Conservation (phyloP, 768 basidiomycete species). For the Gelatoporia subvermispora region DNA sequence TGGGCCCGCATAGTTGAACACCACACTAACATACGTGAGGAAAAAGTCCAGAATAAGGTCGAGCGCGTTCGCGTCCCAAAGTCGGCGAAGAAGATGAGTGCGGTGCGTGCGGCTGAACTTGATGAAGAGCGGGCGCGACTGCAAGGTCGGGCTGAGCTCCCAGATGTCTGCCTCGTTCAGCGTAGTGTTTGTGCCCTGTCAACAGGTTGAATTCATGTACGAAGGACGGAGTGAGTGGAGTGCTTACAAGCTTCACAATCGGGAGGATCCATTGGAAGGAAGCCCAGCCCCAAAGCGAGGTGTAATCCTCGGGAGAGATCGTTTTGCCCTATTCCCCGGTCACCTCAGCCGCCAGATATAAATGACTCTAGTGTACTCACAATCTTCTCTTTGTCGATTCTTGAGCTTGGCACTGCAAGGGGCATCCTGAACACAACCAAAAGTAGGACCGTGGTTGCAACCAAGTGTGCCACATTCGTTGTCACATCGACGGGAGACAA, state of each 20-base stretch:
- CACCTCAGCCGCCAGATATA: not conserved
- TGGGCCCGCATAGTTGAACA: constrained; percentile 76
- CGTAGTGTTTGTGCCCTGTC: constrained; percentile 41
- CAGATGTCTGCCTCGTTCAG: constrained; percentile 71
- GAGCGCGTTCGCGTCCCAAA: constrained; percentile 41
- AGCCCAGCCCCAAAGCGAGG: constrained; percentile 64
- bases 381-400: constrained; percentile 51
- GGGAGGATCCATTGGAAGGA: constrained; percentile 72
- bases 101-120: constrained; percentile 34
- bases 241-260: constrained; percentile 44
- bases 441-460: constrained; percentile 39
- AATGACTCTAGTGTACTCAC: constrained; percentile 35
- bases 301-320: constrained; percentile 75
- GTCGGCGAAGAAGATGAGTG: constrained; percentile 37
- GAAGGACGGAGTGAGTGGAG: not conserved
- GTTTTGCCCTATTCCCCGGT: constrained; percentile 37
- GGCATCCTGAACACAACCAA: constrained; percentile 57
- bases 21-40: constrained; percentile 63
- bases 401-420: constrained; percentile 52
- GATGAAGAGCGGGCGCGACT: constrained; percentile 58
- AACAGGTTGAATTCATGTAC: not conserved
- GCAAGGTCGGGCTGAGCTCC: constrained; percentile 62
- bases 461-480: constrained; percentile 37
- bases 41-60: constrained; percentile 56
- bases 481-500: constrained; percentile 31